Conservation (phyloP, 306 rosid genomes). For the Astragalus membranaceus region DNA sequence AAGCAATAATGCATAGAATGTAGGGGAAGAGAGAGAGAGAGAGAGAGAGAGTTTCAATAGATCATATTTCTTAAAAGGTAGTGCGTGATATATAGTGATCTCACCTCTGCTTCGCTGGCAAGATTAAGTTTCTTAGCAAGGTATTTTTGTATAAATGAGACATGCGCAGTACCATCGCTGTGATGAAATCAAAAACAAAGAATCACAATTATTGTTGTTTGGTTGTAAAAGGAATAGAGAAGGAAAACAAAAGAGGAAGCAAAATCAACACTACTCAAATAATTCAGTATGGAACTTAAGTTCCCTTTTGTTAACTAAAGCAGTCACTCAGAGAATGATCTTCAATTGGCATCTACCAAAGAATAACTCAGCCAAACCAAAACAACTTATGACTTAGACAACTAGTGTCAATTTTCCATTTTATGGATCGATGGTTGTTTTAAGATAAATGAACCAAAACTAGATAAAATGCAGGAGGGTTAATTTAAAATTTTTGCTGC, state of each 20-base stretch:
- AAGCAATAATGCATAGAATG: background rate
- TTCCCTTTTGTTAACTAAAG: background rate
- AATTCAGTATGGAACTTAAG: background rate
- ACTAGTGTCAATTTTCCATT: background rate
- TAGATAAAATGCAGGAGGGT: background rate
- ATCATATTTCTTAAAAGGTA: slow-evolving; percentile 11
- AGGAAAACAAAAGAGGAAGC: background rate
- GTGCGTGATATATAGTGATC: slow-evolving; percentile 21
- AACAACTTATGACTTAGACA: background rate
- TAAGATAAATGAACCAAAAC: background rate
- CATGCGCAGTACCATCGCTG: slow-evolving; percentile 84
- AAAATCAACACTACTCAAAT: background rate
- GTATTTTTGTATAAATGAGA: slow-evolving; percentile 75
- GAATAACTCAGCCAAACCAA: background rate
- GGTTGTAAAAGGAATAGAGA: background rate
- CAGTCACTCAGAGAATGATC: background rate
- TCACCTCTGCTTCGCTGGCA: slow-evolving; percentile 66
- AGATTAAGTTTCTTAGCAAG: slow-evolving; percentile 84
- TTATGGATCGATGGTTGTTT: background rate
- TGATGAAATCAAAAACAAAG: slow-evolving; percentile 15
- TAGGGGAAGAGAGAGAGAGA: background rate
- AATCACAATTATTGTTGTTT: background rate
- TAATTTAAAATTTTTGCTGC: background rate
- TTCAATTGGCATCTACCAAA: background rate
- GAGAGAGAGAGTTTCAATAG: background rate